Base-by-base conservation (phyloP, 148 eudicot species). In the Vaccinium vitisidaea region DNA sequence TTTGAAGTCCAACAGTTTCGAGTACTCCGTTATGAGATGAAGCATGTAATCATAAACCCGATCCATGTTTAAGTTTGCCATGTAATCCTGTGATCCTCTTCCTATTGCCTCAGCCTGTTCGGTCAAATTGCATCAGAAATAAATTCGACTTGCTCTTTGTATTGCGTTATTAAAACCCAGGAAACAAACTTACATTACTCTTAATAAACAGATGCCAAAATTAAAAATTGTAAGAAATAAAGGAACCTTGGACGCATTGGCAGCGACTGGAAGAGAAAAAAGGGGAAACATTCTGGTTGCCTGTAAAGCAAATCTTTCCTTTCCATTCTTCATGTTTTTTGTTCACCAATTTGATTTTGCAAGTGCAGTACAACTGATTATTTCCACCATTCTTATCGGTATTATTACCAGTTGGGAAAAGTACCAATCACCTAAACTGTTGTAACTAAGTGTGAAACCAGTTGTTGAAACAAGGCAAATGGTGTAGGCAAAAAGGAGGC, bases 31-130 rank as follows among this genome's bases (percentile, higher is more conserved):
- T 18, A 95, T 85, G 8, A 95, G 92, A 86, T 95, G 98, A 84
- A 77, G 93, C 98, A 95, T 94, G 91, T 95, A 95, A 88, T 93
- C 98, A n/a, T 95, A 95, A 14, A 95, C 87, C 1, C 89, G 90
- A 61, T 91, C 93, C 95, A 94, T 95, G 88, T 79, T 94, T 81
- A 95, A 49, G 32, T 88, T 86, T 77, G 84, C 95, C 98, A 95
- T 94, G 88, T 84, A 91, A 69, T 92, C 89, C 67, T 95, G 98
- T 48, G 93, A 93, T 70, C 86, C 91, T 88, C 30, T 87, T 18
- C 96, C 98, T 49, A 94, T 91, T 55, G 88, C 84, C 70, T 81
- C 90, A 2, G 96, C 98, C 98, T 95, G 90, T 85, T 84, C 71
- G 71, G 5, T 8, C 67, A 82, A 84, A 53, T 18, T 25, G 15